Evolutionary conservation across 2,329 filamentous ascomycete genomes (phyloP), one percentile per base, ranked within the genome.

Genomic region (Botrytis hyacinthi): DNA sequence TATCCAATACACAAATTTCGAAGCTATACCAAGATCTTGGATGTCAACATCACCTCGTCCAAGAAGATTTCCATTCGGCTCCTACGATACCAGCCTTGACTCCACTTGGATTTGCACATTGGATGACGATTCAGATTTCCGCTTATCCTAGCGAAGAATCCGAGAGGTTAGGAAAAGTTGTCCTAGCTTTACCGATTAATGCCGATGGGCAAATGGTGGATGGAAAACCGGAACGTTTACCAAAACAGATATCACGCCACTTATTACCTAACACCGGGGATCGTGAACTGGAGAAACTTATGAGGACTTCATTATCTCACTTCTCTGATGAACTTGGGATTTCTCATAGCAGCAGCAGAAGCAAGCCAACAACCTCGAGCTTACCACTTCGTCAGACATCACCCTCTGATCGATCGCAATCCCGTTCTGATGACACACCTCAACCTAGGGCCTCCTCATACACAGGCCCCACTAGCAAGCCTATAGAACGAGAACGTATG

Each of bases 111-210:
- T 93, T 93, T 79, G 86, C 87, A 69, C 85, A 85, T 71, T 97
- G 93, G 91, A 90, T 92, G 84, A 91, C 89, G 1, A 85, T 89
- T 57, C 87, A 93, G 81, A 91, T 95, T 54, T 88, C 90, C 76
- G 92, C 93, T 1, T 90, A 94, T 76, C 94, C 94, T 0, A 90
- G 94, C 59, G 86, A 89, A 65, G 94, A 97, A 81, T 91, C 90
- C 73, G 86, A 87, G 60, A 89, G 94, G 16, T 84, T 97, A 7
- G 85, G 89, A 61, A 89, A 87, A 73, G 88, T 93, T 35, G 88
- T 95, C 5, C 81, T 89, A 5, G 87, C 91, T 62, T 88, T 95
- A 82, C 92, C 93, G 0, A 92, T 97, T 77, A 82, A 86, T 44
- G 83, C 83, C 0, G 83, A 85, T 67, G 83, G 82, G 14, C 77